Percentiles rank a stretch among this genome's conserved stretches.
phyloP scores from a whole-genome alignment of 2,329 filamentous ascomycete genomes.

The Fonsecaea erecta region DNA sequence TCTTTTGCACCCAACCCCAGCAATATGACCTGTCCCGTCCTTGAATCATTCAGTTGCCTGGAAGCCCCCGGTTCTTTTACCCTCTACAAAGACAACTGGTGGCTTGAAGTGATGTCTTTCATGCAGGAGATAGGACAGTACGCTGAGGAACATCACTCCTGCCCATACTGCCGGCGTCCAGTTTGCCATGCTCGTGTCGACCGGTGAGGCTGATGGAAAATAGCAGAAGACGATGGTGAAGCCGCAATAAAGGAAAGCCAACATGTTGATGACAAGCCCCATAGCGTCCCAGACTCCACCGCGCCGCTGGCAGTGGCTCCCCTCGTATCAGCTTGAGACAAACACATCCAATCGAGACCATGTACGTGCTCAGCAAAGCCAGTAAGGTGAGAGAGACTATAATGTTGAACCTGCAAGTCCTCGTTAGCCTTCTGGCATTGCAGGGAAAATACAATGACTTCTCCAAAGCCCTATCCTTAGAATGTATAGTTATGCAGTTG shows the following conservation, averaged over 20 bases:
- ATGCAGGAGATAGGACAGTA: conserved; percentile 30
- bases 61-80: conserved; percentile 21
- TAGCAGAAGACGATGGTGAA: conserved; percentile 42
- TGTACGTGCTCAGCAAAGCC: conserved; percentile 50
- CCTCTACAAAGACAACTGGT: conserved; percentile 35
- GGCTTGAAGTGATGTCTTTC: conserved; percentile 28
- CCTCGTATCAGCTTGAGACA: conserved; percentile 50
- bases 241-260: conserved; percentile 39
- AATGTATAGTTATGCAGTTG: conserved; percentile 39
- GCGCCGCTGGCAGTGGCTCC: conserved; percentile 50
- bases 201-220: conserved; percentile 40
- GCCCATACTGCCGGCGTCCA: conserved; percentile 33
- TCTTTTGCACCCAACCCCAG: background rate
- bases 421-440: background rate
- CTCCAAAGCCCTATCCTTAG: background rate
- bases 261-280: conserved; percentile 49
- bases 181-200: conserved; percentile 25
- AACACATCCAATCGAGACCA: conserved; percentile 55
- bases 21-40: background rate
- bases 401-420: conserved; percentile 44
- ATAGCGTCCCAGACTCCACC: conserved; percentile 53
- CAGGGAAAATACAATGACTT: background rate
- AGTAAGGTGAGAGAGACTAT: conserved; percentile 51
- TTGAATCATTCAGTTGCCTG: conserved; percentile 13
- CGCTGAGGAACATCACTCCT: conserved; percentile 24